Base-by-base conservation (phyloP, 139 green algal genomes). In the Bryopsis sp. region DNA sequence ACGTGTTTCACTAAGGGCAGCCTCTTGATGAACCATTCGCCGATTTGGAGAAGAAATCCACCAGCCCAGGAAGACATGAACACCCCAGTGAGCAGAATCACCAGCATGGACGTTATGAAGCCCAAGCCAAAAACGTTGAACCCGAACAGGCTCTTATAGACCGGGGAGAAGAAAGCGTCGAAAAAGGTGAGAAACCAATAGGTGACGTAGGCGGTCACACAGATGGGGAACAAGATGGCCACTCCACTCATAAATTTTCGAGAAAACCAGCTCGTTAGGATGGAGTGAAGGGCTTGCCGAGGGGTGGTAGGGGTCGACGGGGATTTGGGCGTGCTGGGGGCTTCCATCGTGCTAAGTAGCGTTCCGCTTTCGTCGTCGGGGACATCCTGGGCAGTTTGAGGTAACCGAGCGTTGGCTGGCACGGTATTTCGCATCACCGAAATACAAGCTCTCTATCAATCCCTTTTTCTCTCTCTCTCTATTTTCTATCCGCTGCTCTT, bases 1-100 rank as follows among this genome's bases (percentile, higher is more conserved):
- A 97, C 91, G 74, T 97, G 90, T 61, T 92, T 95, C 2, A 97
- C 77, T 7, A 97, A 81, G 1, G 92, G 92, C 46, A 97, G 68
- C 11, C 88, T 84, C 58, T 85, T 85, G 77, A 97, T 96, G 68
- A 96, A 84, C 83, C 86, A 93, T 76, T 97, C 92, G 0, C 90
- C 90, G 1, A 97, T 39, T 22, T 75, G 73, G 50, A 97, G 78
- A 24, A 92, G 46, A 28, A 76, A 68, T n/a, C 74, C 75, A 29
- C 91, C 91, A 50, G 96, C 50, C 88, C 89, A 97, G 0, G 83
- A 92, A 5, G 83, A 90, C 67, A 92, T 86, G 72, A 92, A 90
- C 1, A 88, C 73, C 46, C 82, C 82, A 48, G 84, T 84, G 26
- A 71, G 38, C 57, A 95, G 87, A 48, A 95, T 94, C 69, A 95